Evolutionary conservation across 2,329 filamentous ascomycete species (phyloP).

Genomic region (Aspergillus candidus): DNA sequence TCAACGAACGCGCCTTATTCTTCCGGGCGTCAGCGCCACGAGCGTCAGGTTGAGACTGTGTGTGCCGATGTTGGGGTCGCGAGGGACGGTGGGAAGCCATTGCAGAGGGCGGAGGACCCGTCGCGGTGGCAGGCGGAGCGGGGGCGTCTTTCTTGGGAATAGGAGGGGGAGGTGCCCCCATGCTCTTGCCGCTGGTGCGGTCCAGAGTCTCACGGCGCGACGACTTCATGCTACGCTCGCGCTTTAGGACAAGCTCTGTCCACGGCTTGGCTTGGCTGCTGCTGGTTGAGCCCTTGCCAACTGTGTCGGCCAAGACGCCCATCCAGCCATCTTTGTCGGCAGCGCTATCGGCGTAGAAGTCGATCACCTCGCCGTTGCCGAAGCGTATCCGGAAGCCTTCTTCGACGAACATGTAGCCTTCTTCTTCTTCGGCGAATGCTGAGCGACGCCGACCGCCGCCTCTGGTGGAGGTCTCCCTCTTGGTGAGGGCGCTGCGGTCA

Average conservation of each 20-base stretch:
- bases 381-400: constrained; percentile 98
- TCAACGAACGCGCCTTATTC: constrained; percentile 38
- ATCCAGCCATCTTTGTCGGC: constrained; percentile 93
- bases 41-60: constrained; percentile 35
- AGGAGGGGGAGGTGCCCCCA: constrained; percentile 17
- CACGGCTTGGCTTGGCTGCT: constrained; percentile 49
- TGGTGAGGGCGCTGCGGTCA: constrained; percentile 74
- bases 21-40: constrained; percentile 31
- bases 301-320: constrained; percentile 69
- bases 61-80: constrained; percentile 35
- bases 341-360: constrained; percentile 91
- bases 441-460: constrained; percentile 79
- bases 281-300: constrained; percentile 50
- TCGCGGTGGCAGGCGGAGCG: constrained; percentile 18
- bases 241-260: constrained; percentile 55
- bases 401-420: constrained; percentile 99
- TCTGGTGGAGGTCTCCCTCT: constrained; percentile 73
- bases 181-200: constrained; percentile 14
- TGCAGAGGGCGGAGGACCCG: constrained; percentile 25
- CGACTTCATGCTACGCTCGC: constrained; percentile 35
- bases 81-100: constrained; percentile 2
- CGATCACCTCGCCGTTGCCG: constrained; percentile 95
- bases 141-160: constrained; percentile 19
- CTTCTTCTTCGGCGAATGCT: constrained; percentile 95
- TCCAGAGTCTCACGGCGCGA: constrained; percentile 26